Evolutionary conservation across 1,284 basidiomycete species (phyloP), one percentile per base, ranked within the genome.

Genomic region (Volvariella surrecta): DNA sequence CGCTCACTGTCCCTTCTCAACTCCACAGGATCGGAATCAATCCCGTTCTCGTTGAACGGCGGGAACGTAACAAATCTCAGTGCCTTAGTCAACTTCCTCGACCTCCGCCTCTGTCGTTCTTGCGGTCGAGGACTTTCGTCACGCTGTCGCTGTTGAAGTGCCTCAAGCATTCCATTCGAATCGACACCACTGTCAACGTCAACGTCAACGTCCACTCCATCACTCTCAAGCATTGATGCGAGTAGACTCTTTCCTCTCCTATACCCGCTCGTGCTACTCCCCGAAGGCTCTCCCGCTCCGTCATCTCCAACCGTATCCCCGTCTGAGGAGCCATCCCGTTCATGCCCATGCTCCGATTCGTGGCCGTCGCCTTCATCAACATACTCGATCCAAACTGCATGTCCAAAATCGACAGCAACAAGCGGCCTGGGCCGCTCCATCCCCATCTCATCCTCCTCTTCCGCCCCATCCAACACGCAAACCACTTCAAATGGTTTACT

Each of bases 371-470:
- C 51, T 46, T 62, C 57, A 37, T 68, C 67, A 16, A 62, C 55
- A 54, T 76, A 76, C 54, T 84, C 82, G 39, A 85, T 69, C 81
- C 82, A 84, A 35, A 79, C 81, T 16, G 82, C 82, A 52, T 82
- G 80, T 24, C 82, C 82, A 59, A 85, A 85, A 58, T 85, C 82
- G n/a, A 85, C 81, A 0, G 82, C 82, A 18, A 85, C 74, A 8
- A 85, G 67, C 18, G 82, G 82, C 3, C 81, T 66, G 16, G 75
- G 75, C 2, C 77, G 67, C 32, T 76, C 74, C 4, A 20, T 39
- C 42, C 48, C 48, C 2, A 42, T 49, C 1, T 63, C 60, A 19
- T 56, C 58, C 1, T 69, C 69, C 18, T 66, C 66, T 6, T 11
- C 24, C 24, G 24, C 6, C 17, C 58, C 60, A 51, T 82, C 80